Conservation (phyloP, 208 protist species). For the Hexamita inflata region DNA sequence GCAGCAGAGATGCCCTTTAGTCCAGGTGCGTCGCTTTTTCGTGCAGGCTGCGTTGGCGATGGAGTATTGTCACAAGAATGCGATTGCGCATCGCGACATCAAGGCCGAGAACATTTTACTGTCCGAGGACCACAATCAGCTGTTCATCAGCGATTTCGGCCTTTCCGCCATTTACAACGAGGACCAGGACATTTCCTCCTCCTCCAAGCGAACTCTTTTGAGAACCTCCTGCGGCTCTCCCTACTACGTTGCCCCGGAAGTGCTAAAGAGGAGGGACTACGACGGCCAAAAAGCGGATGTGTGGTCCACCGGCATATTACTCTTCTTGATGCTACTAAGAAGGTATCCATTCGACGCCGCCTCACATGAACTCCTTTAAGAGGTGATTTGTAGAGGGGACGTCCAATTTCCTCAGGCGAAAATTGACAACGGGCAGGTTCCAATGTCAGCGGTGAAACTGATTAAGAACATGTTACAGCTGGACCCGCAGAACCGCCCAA, state of each 20-base stretch:
- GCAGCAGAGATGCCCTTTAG: conserved; percentile 49
- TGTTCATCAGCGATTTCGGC: conserved; percentile 37
- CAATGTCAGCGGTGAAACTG: neutral
- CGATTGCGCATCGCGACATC: conserved; percentile 66
- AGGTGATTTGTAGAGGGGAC: neutral
- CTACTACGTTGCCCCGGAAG: conserved; percentile 32
- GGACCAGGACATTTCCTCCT: neutral
- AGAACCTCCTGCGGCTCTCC: conserved; percentile 31
- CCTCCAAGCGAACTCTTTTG: conserved; percentile 8
- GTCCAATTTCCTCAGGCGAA: neutral
- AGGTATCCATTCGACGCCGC: conserved; percentile 5
- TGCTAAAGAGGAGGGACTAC: conserved; percentile 25
- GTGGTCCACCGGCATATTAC: conserved; percentile 31
- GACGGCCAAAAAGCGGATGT: conserved; percentile 33
- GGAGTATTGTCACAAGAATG: conserved; percentile 58
- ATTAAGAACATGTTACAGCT: neutral
- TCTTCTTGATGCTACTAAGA: conserved; percentile 17
- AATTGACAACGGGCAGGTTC: conserved; percentile 5
- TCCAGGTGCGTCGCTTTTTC: conserved; percentile 56
- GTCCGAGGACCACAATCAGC: conserved; percentile 47
- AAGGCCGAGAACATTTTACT: conserved; percentile 68
- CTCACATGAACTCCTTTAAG: neutral
- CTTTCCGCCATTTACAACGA: conserved; percentile 18
- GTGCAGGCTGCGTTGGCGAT: conserved; percentile 59
- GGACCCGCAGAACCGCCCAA: neutral